Evolutionary conservation across 768 basidiomycete species (phyloP).

Genomic region (Russula sp.): DNA sequence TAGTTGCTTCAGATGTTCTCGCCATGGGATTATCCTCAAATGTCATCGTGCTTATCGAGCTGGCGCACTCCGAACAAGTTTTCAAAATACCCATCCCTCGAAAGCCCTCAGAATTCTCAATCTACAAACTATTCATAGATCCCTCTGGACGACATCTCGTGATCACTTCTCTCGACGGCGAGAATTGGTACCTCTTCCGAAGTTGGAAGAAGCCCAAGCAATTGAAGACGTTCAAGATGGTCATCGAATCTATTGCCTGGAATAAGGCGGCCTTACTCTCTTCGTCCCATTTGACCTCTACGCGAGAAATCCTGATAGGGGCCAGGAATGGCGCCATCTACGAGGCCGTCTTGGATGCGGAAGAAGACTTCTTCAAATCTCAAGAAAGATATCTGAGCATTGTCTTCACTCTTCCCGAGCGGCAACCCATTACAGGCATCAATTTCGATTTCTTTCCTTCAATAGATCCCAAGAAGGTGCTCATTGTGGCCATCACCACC

Average conservation of each 20-base stretch:
- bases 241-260: slow-evolving; percentile 91
- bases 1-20: slow-evolving; percentile 80
- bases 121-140: slow-evolving; percentile 84
- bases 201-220: slow-evolving; percentile 76
- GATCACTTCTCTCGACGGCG: slow-evolving; percentile 78
- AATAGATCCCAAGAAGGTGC: slow-evolving; percentile 48
- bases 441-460: slow-evolving; percentile 72
- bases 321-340: slow-evolving; percentile 79
- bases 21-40: slow-evolving; percentile 78
- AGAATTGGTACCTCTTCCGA: slow-evolving; percentile 87
- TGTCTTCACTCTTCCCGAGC: slow-evolving; percentile 72
- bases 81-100: slow-evolving; percentile 69
- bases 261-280: slow-evolving; percentile 63
- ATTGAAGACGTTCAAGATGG: slow-evolving; percentile 74
- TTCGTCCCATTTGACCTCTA: slow-evolving; percentile 62
- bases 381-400: slow-evolving; percentile 71
- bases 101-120: slow-evolving; percentile 66
- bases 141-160: slow-evolving; percentile 89
- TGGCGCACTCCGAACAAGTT: slow-evolving; percentile 81
- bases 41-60: slow-evolving; percentile 78
- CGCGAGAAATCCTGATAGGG: slow-evolving; percentile 81
- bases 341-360: slow-evolving; percentile 83
- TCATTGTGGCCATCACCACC: slow-evolving; percentile 79
- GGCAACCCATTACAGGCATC: slow-evolving; percentile 77
- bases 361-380: slow-evolving; percentile 88